Conservation (phyloP, 78 protist genomes). For the Dictyostelium discoideum region DNA sequence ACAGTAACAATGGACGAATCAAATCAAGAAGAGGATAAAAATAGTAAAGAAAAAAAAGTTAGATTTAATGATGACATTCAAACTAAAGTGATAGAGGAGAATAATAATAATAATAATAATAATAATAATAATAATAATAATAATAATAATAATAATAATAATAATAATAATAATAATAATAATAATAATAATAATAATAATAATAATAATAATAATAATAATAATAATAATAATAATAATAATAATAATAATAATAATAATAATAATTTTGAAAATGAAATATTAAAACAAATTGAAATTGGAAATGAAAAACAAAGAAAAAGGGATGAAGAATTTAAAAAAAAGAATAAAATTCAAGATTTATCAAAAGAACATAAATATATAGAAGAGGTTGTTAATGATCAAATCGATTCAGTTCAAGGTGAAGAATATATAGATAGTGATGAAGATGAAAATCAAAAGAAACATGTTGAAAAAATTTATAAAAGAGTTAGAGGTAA, state of each 20-base stretch:
- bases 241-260: neutral
- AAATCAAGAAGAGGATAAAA: neutral
- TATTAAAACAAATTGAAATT: neutral
- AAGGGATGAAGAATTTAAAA: constrained; percentile 4
- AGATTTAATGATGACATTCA: neutral
- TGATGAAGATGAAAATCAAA: constrained; percentile 4
- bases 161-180: neutral
- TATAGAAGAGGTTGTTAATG: neutral
- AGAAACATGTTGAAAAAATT: neutral
- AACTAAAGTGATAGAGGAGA: neutral
- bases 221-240: neutral
- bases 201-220: neutral
- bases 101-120: neutral
- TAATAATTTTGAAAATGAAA: neutral
- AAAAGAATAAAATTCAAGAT: neutral
- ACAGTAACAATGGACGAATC: neutral
- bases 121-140: neutral
- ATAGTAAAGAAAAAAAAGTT: constrained; percentile 1
- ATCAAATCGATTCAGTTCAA: constrained; percentile 22
- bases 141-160: neutral
- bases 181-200: neutral
- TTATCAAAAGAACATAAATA: neutral
- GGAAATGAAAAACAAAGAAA: constrained; percentile 22
- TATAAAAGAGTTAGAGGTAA: neutral
- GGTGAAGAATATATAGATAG: constrained; percentile 21